Base-by-base conservation (phyloP, 371 early-diverging fungal genomes). In the Zopfochytrium polystomum region DNA sequence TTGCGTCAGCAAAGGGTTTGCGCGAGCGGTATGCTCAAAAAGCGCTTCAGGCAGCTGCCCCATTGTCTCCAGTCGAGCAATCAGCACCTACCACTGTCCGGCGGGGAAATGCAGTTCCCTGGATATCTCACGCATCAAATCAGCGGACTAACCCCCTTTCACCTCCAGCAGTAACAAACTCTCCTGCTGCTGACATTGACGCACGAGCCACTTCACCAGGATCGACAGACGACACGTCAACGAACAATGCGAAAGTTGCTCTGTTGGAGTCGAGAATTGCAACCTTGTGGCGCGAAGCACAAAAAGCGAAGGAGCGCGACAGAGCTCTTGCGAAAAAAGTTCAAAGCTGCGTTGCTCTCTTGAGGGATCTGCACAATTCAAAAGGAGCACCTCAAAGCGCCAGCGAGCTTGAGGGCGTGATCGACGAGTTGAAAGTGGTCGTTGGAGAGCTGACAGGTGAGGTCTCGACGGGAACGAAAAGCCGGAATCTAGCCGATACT, bases 21-120 rank as follows among this genome's bases (percentile, higher is more conserved):
- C 65, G 70, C 5, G 58, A 65, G 25, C 55, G 60, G 11, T 74
- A 66, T 44, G 52, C 48, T 7, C 66, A 67, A 33, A 61, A 33
- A 27, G 68, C 65, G 1, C 49, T 65, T 2, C 6, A 46, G 9
- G 52, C 58, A 25, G 2, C 57, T 11, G 27, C 58, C 20, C 6
- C 57, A 13, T 44, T 23, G 46, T n/a, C 57, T 18, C 22, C 7
- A 5, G 33, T 7, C 18, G 7, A 26, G 7, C 9, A 23, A n/a
- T 27, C 15, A 9, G 25, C 44, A 46, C 9, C 6, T 18, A 18
- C 57, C 11, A 1, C 45, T n/a, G 31, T 15, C 5, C n/a, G 23
- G 42, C 11, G 42, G n/a, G n/a, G n/a, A n/a, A 42, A 42, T 42
- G n/a, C 42, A 13, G 42, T 42, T n/a, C 42, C 42, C 13, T 42